These are phyloP conservation scores for Pseudohalonectria lignicola DNA, from an alignment of 2,329 filamentous ascomycete genomes.

Conservation along the genomic window DNA sequence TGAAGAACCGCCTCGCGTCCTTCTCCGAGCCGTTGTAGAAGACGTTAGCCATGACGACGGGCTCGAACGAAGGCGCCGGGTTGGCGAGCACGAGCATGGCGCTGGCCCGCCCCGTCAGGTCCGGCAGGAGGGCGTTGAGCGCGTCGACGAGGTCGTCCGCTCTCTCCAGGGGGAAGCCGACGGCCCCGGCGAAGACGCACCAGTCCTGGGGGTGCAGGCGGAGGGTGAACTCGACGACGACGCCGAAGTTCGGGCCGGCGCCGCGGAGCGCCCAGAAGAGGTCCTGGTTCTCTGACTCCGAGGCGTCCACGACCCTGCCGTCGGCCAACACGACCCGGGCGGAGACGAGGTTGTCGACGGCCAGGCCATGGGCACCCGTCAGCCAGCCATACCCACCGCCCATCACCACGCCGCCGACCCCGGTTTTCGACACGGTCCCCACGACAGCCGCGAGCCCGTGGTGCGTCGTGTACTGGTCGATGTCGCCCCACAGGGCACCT, in stretches of 20 bases:
- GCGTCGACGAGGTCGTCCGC: neutral
- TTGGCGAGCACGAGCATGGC: neutral
- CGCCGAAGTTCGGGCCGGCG: slow-evolving; percentile 48
- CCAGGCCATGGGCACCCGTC: slow-evolving; percentile 40
- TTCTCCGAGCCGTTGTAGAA: neutral
- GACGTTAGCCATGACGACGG: neutral
- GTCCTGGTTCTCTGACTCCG: slow-evolving; percentile 24
- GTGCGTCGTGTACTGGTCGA: neutral
- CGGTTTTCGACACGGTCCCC: neutral
- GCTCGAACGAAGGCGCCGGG: neutral
- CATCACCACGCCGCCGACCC: slow-evolving; percentile 30
- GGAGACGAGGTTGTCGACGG: slow-evolving; percentile 40
- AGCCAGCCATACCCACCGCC: slow-evolving; percentile 47
- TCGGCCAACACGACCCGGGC: slow-evolving; percentile 40
- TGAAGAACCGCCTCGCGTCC: neutral
- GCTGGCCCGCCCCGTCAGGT: neutral
- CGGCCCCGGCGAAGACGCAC: neutral
- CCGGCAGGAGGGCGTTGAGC: neutral
- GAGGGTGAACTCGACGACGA: slow-evolving; percentile 20
- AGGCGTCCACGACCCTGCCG: slow-evolving; percentile 26
- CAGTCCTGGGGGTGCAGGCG: neutral
- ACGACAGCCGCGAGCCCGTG: neutral
- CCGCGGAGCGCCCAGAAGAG: slow-evolving; percentile 46
- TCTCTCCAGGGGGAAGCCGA: neutral
- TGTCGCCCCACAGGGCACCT: neutral